Conservation (phyloP, 2,329 filamentous ascomycete species). For the Trichoderma citrinoviride region DNA sequence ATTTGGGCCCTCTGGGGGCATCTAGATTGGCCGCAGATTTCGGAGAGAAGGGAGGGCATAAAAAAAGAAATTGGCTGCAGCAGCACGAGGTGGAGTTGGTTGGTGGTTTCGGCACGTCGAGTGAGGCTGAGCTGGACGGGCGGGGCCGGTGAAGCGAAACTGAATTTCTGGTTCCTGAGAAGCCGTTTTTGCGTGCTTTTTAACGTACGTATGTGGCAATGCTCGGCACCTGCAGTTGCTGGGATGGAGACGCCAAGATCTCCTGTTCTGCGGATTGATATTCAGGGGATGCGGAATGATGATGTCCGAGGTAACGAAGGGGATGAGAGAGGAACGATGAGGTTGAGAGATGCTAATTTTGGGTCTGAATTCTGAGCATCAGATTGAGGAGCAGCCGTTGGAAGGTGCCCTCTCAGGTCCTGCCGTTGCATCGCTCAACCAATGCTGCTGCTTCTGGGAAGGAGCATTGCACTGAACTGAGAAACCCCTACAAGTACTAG, state of each 20-base stretch:
- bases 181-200: no score
- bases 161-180: no score
- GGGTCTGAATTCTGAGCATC: background rate
- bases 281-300: background rate
- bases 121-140: background rate
- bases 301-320: no score
- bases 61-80: background rate
- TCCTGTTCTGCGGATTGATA: background rate
- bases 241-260: background rate
- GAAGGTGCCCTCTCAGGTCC: background rate
- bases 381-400: background rate
- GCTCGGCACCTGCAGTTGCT: background rate
- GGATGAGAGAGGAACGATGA: background rate
- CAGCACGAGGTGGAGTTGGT: background rate
- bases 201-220: background rate
- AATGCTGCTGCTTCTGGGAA: no score
- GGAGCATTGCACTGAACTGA: no score
- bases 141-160: background rate
- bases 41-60: background rate
- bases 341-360: background rate
- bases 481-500: no score
- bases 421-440: background rate
- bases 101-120: slow-evolving; percentile 1
- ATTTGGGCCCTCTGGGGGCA: background rate
- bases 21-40: background rate